Conservation (phyloP, 192 early-diverging fungal species). For the Chytriomyces sp. region DNA sequence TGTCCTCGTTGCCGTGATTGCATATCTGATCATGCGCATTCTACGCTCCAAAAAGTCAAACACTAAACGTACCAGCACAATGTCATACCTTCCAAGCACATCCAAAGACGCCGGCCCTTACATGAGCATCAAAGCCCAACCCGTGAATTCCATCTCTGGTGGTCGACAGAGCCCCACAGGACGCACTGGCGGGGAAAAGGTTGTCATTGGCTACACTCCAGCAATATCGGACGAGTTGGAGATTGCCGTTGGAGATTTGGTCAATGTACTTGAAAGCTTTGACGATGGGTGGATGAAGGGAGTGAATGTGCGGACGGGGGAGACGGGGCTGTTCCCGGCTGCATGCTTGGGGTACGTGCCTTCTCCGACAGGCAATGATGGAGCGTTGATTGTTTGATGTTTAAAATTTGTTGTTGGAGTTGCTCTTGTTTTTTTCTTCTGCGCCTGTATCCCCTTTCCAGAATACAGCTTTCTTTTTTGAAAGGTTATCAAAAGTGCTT, state of each 20-base stretch:
- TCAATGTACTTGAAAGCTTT: neutral
- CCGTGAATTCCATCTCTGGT: too few species aligned
- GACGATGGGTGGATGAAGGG: conserved; percentile 6
- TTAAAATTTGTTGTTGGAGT: too few species aligned
- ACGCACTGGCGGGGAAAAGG: neutral
- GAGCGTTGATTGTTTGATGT: neutral
- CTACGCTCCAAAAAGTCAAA: too few species aligned
- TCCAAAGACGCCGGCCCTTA: too few species aligned
- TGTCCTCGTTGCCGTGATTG: neutral
- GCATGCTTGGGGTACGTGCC: neutral
- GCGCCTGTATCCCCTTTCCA: too few species aligned
- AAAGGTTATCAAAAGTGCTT: too few species aligned
- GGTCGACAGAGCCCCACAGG: too few species aligned
- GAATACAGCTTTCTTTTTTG: too few species aligned
- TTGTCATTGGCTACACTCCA: neutral
- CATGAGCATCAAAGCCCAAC: too few species aligned
- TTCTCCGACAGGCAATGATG: neutral
- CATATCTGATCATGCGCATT: neutral
- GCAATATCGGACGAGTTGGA: conserved; percentile 4
- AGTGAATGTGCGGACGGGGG: neutral
- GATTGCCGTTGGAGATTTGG: neutral
- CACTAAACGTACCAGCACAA: too few species aligned
- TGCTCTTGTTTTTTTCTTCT: too few species aligned
- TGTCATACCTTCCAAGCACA: too few species aligned
- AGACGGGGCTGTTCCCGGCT: neutral